Base-by-base conservation (phyloP, 2,329 filamentous ascomycete species). In the Phialocephala sp. region DNA sequence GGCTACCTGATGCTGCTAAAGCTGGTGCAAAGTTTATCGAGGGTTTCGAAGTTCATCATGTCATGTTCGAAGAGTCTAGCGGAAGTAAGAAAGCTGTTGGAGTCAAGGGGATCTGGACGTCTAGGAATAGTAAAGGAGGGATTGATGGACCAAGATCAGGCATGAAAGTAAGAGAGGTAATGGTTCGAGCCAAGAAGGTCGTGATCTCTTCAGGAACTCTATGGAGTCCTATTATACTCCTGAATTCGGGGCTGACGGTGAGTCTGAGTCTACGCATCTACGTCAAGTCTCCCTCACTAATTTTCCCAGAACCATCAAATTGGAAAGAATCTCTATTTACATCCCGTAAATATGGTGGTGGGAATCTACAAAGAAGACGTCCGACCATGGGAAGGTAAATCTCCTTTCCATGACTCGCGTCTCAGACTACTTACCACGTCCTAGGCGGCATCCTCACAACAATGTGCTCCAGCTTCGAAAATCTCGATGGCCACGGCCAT, bases 21-120 rank as follows among this genome's bases (percentile, higher is more conserved):
- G 88, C 91, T 0, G 93, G 93, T 0, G 91, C 93, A 0, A 82
- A 85, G 69, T 97, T 97, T 75, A 85, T 96, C 64, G 93, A 97
- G 80, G 93, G 93, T 0, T 92, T 95, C 73, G 79, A 88, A 22
- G 91, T 89, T 0, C 85, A 91, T 14, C 84, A 85, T 66, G 82
- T 97, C 18, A 70, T 91, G 0, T 97, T 97, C 75, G 86, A 88
- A 24, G 80, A 84, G 15, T 74, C 75, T 4, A 71, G 73, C 3
- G 76, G 74, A 6, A 80, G 82, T 43, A 83, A 83, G 69, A 84
- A 83, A 4, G 92, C 91, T 0, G 84, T 83, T 0, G 94, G 94
- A 0, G 84, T 97, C 1, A 80, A 87, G 64, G 94, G 93, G 1
- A 82, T 81, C 8, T 97, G 93, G 94, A 87, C 84, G 2, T 90